phyloP scores from a whole-genome alignment of 2,329 filamentous ascomycete genomes.

The Fusarium keratoplasticum region DNA sequence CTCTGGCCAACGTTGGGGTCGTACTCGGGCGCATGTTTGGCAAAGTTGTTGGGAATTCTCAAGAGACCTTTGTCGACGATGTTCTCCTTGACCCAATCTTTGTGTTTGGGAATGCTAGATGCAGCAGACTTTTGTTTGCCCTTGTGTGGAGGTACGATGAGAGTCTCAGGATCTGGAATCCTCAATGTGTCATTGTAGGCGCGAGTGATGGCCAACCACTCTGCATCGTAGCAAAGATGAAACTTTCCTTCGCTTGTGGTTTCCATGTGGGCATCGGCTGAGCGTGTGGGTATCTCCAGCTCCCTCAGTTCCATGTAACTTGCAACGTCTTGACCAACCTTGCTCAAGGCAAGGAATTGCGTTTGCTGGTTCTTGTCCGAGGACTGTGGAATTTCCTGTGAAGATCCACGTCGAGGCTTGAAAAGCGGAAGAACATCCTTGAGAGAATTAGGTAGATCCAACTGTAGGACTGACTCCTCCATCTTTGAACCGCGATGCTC shows the following conservation, averaged over 20 bases:
- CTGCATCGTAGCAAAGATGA: slow-evolving; percentile 79
- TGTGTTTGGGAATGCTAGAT: slow-evolving; percentile 35
- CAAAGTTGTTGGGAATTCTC: slow-evolving; percentile 81
- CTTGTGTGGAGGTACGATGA: slow-evolving; percentile 74
- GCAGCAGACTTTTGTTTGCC: slow-evolving; percentile 54
- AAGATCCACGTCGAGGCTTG: background rate
- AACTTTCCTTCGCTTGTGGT: background rate
- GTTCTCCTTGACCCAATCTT: slow-evolving; percentile 82
- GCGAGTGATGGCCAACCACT: slow-evolving; percentile 94
- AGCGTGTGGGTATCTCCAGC: slow-evolving; percentile 47
- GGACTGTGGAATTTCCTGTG: background rate
- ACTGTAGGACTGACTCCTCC: background rate
- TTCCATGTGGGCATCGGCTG: slow-evolving; percentile 46
- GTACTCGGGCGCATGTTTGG: slow-evolving; percentile 78
- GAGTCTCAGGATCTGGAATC: slow-evolving; percentile 73
- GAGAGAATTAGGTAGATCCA: slow-evolving; percentile 2
- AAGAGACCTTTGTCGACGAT: slow-evolving; percentile 72
- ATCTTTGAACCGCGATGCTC: slow-evolving; percentile 56
- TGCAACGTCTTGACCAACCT: slow-evolving; percentile 84
- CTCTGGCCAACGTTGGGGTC: slow-evolving; percentile 66
- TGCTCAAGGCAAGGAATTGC: slow-evolving; percentile 89
- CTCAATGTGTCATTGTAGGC: slow-evolving; percentile 75
- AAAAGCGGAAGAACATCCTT: slow-evolving; percentile 10
- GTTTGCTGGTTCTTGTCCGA: slow-evolving; percentile 77
- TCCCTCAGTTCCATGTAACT: slow-evolving; percentile 76